Base-by-base conservation (phyloP, 306 rosid genomes). In the Erythrophleum fordii region DNA sequence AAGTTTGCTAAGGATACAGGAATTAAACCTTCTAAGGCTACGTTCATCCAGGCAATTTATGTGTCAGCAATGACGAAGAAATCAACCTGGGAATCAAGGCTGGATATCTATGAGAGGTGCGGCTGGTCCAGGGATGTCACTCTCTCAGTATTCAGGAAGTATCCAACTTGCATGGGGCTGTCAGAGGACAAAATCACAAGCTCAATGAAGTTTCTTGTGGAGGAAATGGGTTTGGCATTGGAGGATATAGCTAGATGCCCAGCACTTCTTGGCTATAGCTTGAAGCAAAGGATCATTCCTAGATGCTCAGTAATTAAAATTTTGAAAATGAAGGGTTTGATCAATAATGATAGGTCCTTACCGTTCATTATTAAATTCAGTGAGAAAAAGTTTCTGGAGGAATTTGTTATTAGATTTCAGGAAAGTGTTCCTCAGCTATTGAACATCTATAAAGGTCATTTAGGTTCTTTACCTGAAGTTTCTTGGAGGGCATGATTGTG, bases 241-340 rank as follows among this genome's bases (percentile, higher is more conserved):
- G 31, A 56, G 12, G 31, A 59, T 3, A 26, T 26, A 58, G 64
- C 34, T 23, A 26, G 25, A 26, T 60, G 3, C n/a, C 66, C 66
- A 4, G 17, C n/a, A 23, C 0, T 23, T 22, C n/a, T 60, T 60
- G 66, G 66, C n/a, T 28, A 60, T 28, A 26, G 67, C 67, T 26
- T 60, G 39, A 28, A 60, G 67, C n/a, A 26, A 3, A 26, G 39
- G 37, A 72, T 72, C 5, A 72, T 71, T 17, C 82, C 87, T 6
- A 66, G 72, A 34, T n/a, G 55, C 34, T 22, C 55, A 10, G 73
- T 69, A 0, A 1, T 42, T 11, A 66, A 66, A 6, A 3, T 11
- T 20, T 68, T 68, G 73, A 41, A 8, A 31, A 8, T 17, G 13
- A 37, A 37, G 25, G 48, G 29, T 35, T n/a, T 9, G 48, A 10